These are phyloP conservation scores for Acanthamoeba healyi DNA, from an alignment of 208 protist genomes.

Conservation along the genomic window DNA sequence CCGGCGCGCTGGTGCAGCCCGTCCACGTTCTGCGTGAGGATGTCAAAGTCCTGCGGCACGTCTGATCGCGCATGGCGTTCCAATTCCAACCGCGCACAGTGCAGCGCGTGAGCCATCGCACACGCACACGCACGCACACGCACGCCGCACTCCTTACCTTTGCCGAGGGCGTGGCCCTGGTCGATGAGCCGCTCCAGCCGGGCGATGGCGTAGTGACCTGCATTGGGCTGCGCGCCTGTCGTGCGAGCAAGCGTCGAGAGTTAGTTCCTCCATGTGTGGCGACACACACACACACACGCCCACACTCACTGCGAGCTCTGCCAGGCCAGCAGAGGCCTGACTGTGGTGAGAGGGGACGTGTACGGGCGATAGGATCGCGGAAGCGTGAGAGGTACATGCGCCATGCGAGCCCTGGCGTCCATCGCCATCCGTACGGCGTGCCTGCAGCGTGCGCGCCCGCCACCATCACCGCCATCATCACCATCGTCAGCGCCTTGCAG, in stretches of 20 bases:
- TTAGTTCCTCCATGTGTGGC: too few species aligned
- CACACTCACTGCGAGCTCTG: too few species aligned
- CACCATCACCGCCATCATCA: too few species aligned
- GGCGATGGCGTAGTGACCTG: constrained; percentile 40
- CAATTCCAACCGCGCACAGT: too few species aligned
- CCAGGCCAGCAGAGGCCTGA: too few species aligned
- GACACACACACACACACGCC: neutral
- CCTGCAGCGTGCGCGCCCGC: neutral
- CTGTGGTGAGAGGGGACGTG: neutral
- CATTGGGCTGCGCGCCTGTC: neutral
- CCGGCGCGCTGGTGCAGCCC: constrained; percentile 68
- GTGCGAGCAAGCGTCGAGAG: too few species aligned
- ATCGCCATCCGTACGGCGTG: constrained; percentile 46
- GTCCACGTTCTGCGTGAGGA: constrained; percentile 72
- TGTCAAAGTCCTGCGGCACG: neutral
- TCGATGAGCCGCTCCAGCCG: constrained; percentile 46
- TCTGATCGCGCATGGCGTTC: neutral
- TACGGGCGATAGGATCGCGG: constrained; percentile 68
- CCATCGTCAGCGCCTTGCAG: too few species aligned
- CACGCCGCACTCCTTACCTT: neutral
- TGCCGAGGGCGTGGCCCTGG: constrained; percentile 9
- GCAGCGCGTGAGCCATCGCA: neutral
- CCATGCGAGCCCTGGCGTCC: constrained; percentile 35
- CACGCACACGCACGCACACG: neutral
- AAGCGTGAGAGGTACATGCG: constrained; percentile 64